These are phyloP conservation scores for Suhomyces emberorum DNA, from an alignment of 805 yeast species.

Conservation along the genomic window DNA sequence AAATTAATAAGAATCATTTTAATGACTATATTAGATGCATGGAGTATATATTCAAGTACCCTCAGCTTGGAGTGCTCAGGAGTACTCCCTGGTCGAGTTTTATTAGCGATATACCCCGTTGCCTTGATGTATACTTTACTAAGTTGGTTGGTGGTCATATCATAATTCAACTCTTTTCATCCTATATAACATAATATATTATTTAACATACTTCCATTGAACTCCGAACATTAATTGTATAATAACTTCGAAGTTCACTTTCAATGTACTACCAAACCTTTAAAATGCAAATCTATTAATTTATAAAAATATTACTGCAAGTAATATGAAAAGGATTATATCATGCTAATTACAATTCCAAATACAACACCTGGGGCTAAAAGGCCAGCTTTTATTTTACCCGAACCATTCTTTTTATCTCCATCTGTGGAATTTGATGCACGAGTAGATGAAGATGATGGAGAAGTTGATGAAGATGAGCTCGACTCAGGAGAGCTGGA, in stretches of 20 bases:
- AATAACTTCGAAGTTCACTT: no score
- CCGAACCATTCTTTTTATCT: background rate
- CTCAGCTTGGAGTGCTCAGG: constrained; percentile 64
- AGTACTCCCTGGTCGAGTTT: constrained; percentile 57
- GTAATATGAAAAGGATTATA: background rate
- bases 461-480: background rate
- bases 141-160: constrained; percentile 65
- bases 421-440: background rate
- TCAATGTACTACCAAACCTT: no score
- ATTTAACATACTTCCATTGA: no score
- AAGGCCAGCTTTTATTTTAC: background rate
- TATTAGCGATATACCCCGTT: constrained; percentile 65
- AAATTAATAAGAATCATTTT: constrained; percentile 48
- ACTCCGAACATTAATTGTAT: no score
- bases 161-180: no score
- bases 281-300: no score
- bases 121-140: constrained; percentile 58
- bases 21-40: constrained; percentile 45
- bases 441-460: constrained; percentile 1
- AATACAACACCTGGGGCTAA: background rate
- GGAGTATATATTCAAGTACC: constrained; percentile 66
- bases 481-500: background rate
- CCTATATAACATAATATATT: no score
- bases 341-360: background rate
- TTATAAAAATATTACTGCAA: no score